phyloP scores from a whole-genome alignment of 1,284 basidiomycete genomes.

The Cerioporus squamosus region DNA sequence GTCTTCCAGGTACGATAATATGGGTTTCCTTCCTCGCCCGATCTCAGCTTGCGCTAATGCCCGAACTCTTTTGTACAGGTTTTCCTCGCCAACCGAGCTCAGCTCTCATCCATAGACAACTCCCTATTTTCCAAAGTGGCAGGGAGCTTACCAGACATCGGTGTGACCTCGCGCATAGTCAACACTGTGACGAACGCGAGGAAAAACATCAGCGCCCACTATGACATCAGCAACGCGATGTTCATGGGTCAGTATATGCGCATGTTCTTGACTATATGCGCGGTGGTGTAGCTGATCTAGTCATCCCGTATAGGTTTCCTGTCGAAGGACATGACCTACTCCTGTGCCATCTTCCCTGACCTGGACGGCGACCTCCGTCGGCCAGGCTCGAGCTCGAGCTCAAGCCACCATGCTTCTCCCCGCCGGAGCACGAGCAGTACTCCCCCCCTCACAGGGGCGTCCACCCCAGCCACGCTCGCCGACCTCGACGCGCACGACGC shows the following conservation, averaged over 20 bases:
- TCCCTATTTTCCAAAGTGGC: conserved; percentile 24
- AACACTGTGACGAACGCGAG: conserved; percentile 32
- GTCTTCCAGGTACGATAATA: conserved; percentile 41
- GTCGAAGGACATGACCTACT: conserved; percentile 83
- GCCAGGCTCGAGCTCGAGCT: background rate
- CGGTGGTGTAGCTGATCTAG: no score
- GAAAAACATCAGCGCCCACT: conserved; percentile 37
- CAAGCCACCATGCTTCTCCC: background rate
- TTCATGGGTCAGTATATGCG: conserved; percentile 32
- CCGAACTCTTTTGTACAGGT: conserved; percentile 44
- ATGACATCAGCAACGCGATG: conserved; percentile 39
- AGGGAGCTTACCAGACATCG: conserved; percentile 21
- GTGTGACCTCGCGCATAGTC: conserved; percentile 22
- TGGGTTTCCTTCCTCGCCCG: background rate
- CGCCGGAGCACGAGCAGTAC: conserved; percentile 2
- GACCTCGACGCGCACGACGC: conserved; percentile 11
- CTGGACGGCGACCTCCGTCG: conserved; percentile 61
- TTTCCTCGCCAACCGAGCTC: conserved; percentile 63
- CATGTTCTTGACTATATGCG: background rate
- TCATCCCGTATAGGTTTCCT: conserved; percentile 55
- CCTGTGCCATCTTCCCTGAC: conserved; percentile 73
- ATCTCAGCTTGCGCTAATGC: background rate
- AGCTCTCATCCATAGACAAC: conserved; percentile 24
- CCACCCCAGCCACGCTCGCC: conserved; percentile 20
- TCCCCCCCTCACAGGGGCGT: conserved; percentile 12